These are phyloP conservation scores for Carnegiea gigantea DNA, from an alignment of 179 eudicot genomes.

Conservation along the genomic window DNA sequence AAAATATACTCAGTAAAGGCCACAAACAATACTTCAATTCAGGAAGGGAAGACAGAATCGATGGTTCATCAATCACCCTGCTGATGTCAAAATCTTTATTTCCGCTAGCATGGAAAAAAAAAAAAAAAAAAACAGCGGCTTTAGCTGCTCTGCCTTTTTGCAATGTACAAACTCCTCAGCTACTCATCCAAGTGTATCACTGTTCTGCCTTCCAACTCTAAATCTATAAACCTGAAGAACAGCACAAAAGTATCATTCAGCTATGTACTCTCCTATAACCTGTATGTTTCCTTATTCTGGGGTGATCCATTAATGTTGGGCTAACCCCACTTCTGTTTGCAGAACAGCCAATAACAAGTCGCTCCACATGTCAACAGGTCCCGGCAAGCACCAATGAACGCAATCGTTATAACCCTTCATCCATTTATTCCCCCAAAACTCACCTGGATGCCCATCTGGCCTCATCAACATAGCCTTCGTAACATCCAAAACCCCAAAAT, in stretches of 20 bases:
- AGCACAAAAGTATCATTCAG: not conserved
- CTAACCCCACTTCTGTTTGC: conserved; percentile 18
- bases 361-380: conserved; percentile 60
- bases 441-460: conserved; percentile 65
- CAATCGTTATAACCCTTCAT: conserved; percentile 68
- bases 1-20: not conserved
- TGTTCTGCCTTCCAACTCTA: not conserved
- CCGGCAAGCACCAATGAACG: conserved; percentile 76
- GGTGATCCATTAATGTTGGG: not conserved
- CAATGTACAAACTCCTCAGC: too few species aligned
- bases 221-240: not conserved
- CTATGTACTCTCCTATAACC: conserved; percentile 15
- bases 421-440: conserved; percentile 50
- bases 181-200: not conserved
- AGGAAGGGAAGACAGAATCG: not conserved
- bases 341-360: conserved; percentile 46
- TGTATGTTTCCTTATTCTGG: conserved; percentile 9
- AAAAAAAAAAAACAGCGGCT: not conserved
- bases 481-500: conserved; percentile 40
- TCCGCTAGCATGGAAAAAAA: too few species aligned
- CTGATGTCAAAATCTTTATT: not conserved
- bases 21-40: not conserved
- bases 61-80: not conserved
- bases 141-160: not conserved
- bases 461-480: conserved; percentile 54